These are phyloP conservation scores for Mycena polygramma DNA, from an alignment of 768 basidiomycete species.

Conservation along the genomic window DNA sequence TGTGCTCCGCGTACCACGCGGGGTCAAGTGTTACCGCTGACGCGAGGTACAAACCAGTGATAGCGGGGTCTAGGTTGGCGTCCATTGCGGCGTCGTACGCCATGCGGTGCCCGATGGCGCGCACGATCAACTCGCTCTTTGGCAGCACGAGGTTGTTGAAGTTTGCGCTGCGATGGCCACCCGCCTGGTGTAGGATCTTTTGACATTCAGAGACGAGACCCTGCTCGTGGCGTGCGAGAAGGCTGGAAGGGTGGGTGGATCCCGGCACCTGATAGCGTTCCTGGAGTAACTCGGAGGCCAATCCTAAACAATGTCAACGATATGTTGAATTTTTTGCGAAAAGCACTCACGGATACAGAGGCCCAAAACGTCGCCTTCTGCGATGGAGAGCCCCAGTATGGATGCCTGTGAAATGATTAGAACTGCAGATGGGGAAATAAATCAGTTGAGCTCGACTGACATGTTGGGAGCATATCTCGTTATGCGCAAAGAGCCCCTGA, in stretches of 20 bases:
- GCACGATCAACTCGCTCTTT: constrained; percentile 51
- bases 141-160: constrained; percentile 57
- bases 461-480: constrained; percentile 12
- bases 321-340: neutral
- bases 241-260: constrained; percentile 32
- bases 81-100: constrained; percentile 57
- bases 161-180: constrained; percentile 45
- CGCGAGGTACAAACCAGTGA: constrained; percentile 57
- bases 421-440: neutral
- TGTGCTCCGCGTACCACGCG: constrained; percentile 58
- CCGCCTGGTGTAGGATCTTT: constrained; percentile 40
- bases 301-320: constrained; percentile 35
- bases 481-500: constrained; percentile 15
- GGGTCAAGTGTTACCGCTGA: constrained; percentile 50
- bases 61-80: constrained; percentile 40
- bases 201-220: constrained; percentile 36
- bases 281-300: constrained; percentile 45
- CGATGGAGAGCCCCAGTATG: constrained; percentile 45
- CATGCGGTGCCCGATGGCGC: constrained; percentile 61
- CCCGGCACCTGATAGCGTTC: constrained; percentile 40
- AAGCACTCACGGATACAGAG: constrained; percentile 53
- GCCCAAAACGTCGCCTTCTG: constrained; percentile 60
- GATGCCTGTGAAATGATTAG: neutral
- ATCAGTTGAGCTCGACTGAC: neutral
- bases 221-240: constrained; percentile 42